Conservation (phyloP, 1,284 basidiomycete species). For the Entoloma clypeatum region DNA sequence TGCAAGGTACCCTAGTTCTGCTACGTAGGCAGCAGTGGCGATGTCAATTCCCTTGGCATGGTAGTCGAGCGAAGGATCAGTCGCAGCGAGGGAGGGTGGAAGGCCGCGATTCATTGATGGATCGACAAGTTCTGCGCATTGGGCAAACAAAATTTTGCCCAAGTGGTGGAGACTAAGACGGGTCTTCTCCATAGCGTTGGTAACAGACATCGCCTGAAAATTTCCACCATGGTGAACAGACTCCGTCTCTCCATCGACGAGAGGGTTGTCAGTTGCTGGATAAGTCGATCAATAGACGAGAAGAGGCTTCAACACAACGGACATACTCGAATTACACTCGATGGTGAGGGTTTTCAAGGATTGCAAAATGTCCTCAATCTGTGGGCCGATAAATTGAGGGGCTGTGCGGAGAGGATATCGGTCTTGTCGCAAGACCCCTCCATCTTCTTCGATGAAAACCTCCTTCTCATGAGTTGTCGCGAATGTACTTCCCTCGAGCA, state of each 20-base stretch:
- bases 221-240: slow-evolving; percentile 80
- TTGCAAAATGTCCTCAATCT: slow-evolving; percentile 75
- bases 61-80: slow-evolving; percentile 81
- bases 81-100: slow-evolving; percentile 75
- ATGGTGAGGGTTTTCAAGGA: slow-evolving; percentile 62
- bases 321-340: slow-evolving; percentile 85
- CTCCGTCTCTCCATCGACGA: slow-evolving; percentile 65
- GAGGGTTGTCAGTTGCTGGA: slow-evolving; percentile 71
- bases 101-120: slow-evolving; percentile 80
- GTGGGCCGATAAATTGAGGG: slow-evolving; percentile 85
- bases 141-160: slow-evolving; percentile 81
- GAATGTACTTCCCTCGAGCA: slow-evolving; percentile 71
- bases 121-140: slow-evolving; percentile 81
- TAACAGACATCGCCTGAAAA: slow-evolving; percentile 80
- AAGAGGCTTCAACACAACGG: slow-evolving; percentile 47
- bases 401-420: slow-evolving; percentile 81
- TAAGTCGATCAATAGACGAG: slow-evolving; percentile 45
- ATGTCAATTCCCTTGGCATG: slow-evolving; percentile 86
- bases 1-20: slow-evolving; percentile 80
- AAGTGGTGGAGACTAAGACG: slow-evolving; percentile 78
- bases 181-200: slow-evolving; percentile 86
- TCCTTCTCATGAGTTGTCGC: slow-evolving; percentile 62
- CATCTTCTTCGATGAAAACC: slow-evolving; percentile 52
- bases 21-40: slow-evolving; percentile 74
- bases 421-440: slow-evolving; percentile 63